Conservation (phyloP, 108 stramenopile genomes). For the Schizochytrium sp. region DNA sequence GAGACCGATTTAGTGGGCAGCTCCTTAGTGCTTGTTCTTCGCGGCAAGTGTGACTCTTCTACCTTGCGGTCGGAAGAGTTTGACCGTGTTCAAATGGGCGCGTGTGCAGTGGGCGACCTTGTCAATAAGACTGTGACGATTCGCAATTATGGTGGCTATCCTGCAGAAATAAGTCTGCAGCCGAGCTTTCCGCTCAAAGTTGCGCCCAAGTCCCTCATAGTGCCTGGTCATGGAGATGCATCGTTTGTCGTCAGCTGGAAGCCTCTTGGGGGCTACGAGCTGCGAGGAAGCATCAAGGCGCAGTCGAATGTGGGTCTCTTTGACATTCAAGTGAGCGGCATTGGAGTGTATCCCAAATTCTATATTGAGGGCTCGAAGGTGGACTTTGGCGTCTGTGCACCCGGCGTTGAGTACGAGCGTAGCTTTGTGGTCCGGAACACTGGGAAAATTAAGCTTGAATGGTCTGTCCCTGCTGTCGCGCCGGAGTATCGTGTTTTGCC, state of each 20-base stretch:
- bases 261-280: not conserved
- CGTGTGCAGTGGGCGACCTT: not conserved
- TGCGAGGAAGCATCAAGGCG: not conserved
- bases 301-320: not conserved
- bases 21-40: not conserved
- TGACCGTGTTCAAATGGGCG: not conserved
- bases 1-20: not conserved
- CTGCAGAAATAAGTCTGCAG: not conserved
- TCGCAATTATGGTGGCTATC: not conserved
- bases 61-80: not conserved
- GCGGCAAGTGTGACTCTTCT: not conserved
- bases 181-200: slow-evolving; percentile 1
- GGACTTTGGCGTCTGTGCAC: not conserved
- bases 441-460: not conserved
- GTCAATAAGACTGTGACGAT: not conserved
- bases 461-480: not conserved
- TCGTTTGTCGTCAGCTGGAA: not conserved
- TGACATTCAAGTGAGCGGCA: not conserved
- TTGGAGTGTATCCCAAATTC: not conserved
- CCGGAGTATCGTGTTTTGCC: not conserved
- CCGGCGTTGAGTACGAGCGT: not conserved
- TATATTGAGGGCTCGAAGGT: not conserved
- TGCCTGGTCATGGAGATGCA: not conserved
- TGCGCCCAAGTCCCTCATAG: not conserved
- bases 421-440: not conserved